Evolutionary conservation across 495 filamentous ascomycete genomes (phyloP), one percentile per base, ranked within the genome.

Genomic region (Aspergillus nidulans): DNA sequence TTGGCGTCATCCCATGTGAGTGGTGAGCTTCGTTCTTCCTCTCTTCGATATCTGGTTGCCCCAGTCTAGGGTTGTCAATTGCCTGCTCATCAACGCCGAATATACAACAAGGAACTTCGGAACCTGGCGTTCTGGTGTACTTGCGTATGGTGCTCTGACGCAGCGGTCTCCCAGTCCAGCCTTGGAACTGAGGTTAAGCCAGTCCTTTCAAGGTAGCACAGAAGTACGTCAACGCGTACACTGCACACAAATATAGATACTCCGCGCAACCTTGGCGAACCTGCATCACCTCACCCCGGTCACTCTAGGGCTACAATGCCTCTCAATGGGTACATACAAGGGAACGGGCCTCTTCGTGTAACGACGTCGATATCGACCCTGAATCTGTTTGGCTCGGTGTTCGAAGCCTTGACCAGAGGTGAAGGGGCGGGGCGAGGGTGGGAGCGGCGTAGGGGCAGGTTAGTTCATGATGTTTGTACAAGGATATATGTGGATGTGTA

Each of bases 311-410:
- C 30, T 34, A 12, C 30, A 34, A 34, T 34, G 15, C 30, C 30
- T 25, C 19, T 43, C 18, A 6, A 19, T 24, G 18, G n/a, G 25
- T 34, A 20, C 7, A 34, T 21, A 10, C 16, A 16, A 36, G 16
- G 15, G 47, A 39, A 38, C 47, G 32, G 47, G 20, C 47, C 47
- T 38, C 47, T 24, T 49, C 39, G 47, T 49, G 32, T 49, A 32
- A 49, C 32, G 18, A 26, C 12, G 16, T 30, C 21, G 46, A 49
- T 38, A 49, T 36, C 19, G 12, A 24, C 5, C 8, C 7, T 8
- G 47, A 18, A 39, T 20, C 47, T 25, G 19, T 49, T 49, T 49
- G 46, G 46, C 13, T 49, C 46, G 46, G 46, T 49, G 47, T 49
- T 49, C 30, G 43, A n/a, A n/a, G n/a, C n/a, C n/a, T n/a, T n/a